Percentiles rank a stretch among this genome's conserved stretches.
These are phyloP conservation scores for Solanum sparsipilum DNA, from an alignment of 257 asterid genomes.

Conservation along the genomic window DNA sequence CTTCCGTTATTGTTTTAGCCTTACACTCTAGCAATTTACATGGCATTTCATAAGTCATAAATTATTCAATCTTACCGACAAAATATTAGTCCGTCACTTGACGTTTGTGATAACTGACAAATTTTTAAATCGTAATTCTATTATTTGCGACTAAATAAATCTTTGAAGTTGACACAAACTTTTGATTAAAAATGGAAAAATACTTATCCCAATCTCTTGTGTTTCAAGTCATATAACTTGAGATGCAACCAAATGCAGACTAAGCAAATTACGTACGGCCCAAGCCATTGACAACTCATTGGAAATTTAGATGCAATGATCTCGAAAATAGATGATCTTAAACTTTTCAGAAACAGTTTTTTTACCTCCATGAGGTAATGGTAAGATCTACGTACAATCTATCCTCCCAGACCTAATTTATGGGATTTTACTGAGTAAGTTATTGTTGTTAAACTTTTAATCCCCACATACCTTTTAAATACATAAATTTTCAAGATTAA, in stretches of 20 bases:
- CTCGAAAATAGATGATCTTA: background rate
- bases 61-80: background rate
- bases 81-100: accelerated
- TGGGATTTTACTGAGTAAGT: no score
- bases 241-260: background rate
- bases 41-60: background rate
- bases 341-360: no score
- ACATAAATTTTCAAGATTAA: background rate
- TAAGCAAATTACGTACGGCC: background rate
- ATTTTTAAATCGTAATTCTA: background rate
- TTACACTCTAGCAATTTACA: background rate
- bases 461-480: background rate
- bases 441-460: background rate
- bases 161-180: accelerated
- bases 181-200: background rate
- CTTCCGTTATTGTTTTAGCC: background rate
- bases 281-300: background rate
- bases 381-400: accelerated
- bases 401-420: no score
- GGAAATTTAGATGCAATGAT: background rate
- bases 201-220: background rate
- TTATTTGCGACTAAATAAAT: background rate
- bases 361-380: accelerated
- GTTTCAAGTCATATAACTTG: background rate
- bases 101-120: background rate